Evolutionary conservation across 257 asterid genomes (phyloP).

Genomic region (Salvia splendens): DNA sequence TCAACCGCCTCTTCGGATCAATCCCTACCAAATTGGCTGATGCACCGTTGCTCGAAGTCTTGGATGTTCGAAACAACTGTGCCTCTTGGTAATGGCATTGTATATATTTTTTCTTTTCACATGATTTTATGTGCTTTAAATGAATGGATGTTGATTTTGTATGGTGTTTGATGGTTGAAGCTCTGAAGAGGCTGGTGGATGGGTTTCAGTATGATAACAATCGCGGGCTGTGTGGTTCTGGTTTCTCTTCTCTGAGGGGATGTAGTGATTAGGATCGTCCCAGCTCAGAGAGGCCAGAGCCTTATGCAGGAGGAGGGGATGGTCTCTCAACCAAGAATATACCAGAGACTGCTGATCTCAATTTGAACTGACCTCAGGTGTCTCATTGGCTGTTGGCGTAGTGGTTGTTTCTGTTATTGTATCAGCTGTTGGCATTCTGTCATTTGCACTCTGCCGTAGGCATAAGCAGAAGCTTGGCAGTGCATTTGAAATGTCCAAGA

Average conservation of each 20-base stretch:
- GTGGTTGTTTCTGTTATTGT: slow-evolving; percentile 43
- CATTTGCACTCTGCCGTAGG: slow-evolving; percentile 52
- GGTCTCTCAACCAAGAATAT: slow-evolving; percentile 58
- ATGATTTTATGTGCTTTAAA: background rate
- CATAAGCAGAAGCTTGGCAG: slow-evolving; percentile 60
- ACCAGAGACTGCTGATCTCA: slow-evolving; percentile 83
- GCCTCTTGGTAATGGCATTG: slow-evolving; percentile 66
- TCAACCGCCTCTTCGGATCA: slow-evolving; percentile 75
- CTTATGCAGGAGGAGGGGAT: slow-evolving; percentile 54
- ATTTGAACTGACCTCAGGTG: slow-evolving; percentile 67
- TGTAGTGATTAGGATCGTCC: slow-evolving; percentile 50
- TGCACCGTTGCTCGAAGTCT: slow-evolving; percentile 69
- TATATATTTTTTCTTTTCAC: background rate
- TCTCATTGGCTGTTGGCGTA: slow-evolving; percentile 63
- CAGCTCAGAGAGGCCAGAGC: slow-evolving; percentile 53
- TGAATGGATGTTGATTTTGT: slow-evolving; percentile 14
- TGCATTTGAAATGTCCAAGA: slow-evolving; percentile 41
- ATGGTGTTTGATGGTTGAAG: slow-evolving; percentile 48
- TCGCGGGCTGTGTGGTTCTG: slow-evolving; percentile 75
- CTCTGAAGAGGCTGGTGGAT: slow-evolving; percentile 69
- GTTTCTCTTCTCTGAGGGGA: slow-evolving; percentile 55
- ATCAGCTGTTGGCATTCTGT: slow-evolving; percentile 46
- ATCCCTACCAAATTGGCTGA: slow-evolving; percentile 84
- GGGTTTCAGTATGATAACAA: slow-evolving; percentile 78
- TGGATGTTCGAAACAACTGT: slow-evolving; percentile 83